phyloP scores from a whole-genome alignment of 805 yeast species.

The Pichia cephalocereana region DNA sequence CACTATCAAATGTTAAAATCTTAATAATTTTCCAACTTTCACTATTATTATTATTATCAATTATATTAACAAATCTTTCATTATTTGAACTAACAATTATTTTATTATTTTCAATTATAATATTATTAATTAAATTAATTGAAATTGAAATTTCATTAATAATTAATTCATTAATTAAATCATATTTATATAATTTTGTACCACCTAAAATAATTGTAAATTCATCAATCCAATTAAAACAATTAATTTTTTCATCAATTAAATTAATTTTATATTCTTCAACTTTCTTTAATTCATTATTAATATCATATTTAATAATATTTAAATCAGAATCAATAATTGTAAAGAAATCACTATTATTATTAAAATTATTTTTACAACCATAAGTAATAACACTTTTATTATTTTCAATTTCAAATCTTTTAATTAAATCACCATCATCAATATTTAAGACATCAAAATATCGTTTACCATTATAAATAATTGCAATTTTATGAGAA shows the following conservation, averaged over 20 bases:
- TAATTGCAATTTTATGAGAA: not conserved
- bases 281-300: not conserved
- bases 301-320: not conserved
- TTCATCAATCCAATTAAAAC: not conserved
- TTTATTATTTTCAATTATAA: not conserved
- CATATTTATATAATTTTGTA: not conserved
- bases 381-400: not conserved
- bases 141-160: not conserved
- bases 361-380: not conserved
- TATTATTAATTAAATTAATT: not conserved
- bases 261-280: not conserved
- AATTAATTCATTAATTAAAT: not conserved
- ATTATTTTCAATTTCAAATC: not conserved
- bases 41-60: slow-evolving; percentile 28
- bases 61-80: slow-evolving; percentile 75
- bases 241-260: not conserved
- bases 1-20: not conserved
- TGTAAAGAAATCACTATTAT: not conserved
- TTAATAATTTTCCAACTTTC: not conserved
- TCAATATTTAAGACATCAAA: not conserved
- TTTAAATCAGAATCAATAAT: not conserved
- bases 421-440: not conserved
- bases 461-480: not conserved
- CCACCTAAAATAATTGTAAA: not conserved
- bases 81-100: slow-evolving; percentile 38